Base-by-base conservation (phyloP, 805 yeast genomes). In the Schwanniomyces yamadae region DNA sequence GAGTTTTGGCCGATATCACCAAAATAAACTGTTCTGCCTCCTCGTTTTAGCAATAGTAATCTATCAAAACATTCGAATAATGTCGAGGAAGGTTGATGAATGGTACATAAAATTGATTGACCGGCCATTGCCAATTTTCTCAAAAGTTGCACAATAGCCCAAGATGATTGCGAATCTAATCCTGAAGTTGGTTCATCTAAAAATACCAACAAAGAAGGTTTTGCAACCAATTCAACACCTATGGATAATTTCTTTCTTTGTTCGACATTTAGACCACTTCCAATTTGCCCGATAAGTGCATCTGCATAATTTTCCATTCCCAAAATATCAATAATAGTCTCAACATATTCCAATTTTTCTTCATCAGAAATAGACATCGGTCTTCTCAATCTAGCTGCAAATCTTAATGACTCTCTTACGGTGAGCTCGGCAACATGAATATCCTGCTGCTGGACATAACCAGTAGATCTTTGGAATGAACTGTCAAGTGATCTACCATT, bases 31-130 rank as follows among this genome's bases (percentile, higher is more conserved):
- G 52, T 45, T 36, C 48, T 50, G 18, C 64, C 63, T 22, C 58
- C 57, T 28, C 48, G 48, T 64, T 53, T 67, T 25, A 59, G 48
- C 15, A 59, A 49, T 17, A 55, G 40, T 12, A 56, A 45, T 23
- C 55, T 44, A 41, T 60, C 65, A 45, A 55, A 63, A 34, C 54
- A 57, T 30, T 59, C 69, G 37, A 66, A 77, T 31, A 75, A 56
- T 4, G 66, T 61, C 13, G 75, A 69, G 12, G 81, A 76, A 26
- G 77, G 77, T 54, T 72, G 77, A 52, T 72, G 77, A 34, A 72
- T 72, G 37, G 83, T 76, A 61, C 82, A 77, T 38, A 78, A 59
- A 44, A 78, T 76, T 70, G 98, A 90, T 56, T 96, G 81, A 28
- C 66, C 66, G 5, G 50, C 49, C 31, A 51, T 48, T 74, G 80